phyloP scores from a whole-genome alignment of 441 rosid species.

The Jatropha multifida region DNA sequence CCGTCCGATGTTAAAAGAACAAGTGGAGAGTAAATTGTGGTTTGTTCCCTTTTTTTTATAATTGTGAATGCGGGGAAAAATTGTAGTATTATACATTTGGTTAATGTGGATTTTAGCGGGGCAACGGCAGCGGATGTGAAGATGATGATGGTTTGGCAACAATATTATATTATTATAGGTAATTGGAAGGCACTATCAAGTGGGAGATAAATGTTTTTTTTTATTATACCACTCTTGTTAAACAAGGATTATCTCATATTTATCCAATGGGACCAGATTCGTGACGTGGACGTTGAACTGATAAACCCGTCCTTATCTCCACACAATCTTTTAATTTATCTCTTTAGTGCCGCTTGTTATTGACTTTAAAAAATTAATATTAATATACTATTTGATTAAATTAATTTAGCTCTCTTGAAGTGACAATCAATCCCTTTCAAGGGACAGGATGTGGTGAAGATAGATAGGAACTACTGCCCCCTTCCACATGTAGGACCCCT shows the following conservation, averaged over 20 bases:
- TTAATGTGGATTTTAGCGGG: too few species aligned
- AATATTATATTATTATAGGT: too few species aligned
- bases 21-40: too few species aligned
- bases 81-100: too few species aligned
- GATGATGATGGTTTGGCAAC: too few species aligned
- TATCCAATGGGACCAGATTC: conserved; percentile 9
- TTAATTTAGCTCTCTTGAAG: conserved; percentile 7
- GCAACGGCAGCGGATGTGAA: too few species aligned
- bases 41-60: too few species aligned
- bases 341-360: conserved; percentile 18
- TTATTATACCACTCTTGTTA: not conserved
- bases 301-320: conserved; percentile 33
- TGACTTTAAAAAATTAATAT: conserved; percentile 9
- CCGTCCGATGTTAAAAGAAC: too few species aligned
- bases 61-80: too few species aligned
- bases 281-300: conserved; percentile 31
- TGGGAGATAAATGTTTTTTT: not conserved
- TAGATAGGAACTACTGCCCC: not conserved
- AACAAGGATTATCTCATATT: not conserved
- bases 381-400: not conserved
- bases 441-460: conserved; percentile 30
- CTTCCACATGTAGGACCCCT: conserved; percentile 6
- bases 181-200: not conserved
- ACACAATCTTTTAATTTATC: conserved; percentile 19
- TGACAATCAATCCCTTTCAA: conserved; percentile 5